Base-by-base conservation (phyloP, 108 stramenopile species). In the Cyclotella baltica region DNA sequence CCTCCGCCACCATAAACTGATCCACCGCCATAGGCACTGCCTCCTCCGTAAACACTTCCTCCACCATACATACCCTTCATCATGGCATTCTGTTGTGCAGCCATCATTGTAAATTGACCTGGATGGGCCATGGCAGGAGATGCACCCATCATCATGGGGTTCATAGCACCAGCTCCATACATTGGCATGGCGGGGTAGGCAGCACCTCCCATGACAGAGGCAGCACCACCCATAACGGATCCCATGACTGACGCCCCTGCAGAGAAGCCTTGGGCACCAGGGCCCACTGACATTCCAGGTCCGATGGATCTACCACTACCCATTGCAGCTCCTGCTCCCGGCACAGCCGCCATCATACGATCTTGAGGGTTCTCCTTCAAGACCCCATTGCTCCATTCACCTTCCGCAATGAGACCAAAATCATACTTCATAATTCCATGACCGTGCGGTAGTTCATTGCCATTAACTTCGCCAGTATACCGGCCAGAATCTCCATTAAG, bases 341-440 rank as follows among this genome's bases (percentile, higher is more conserved):
- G 18, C 40, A 43, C 13, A 35, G 53, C 30, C 11, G 58, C 58
- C 23, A 72, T 58, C 43, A 72, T 31, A 22, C 58, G 27, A 46
- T 47, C 58, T 3, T 47, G 38, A 15, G 57, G 71, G 16, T 61
- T 61, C 58, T 58, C 58, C 18, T 72, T 72, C 58, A 72, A 35
- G 0, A 72, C 71, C 3, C 71, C 71, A 29, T 61, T 72, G 30
- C 22, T 61, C 71, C 71, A 72, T 47, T 72, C 71, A 3, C 71
- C 71, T 61, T 72, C 71, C 5, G 58, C 71, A 46, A 72, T 61
- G 8, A 72, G 71, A n/a, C 71, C 71, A 46, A 58, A 72, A 35
- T 72, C 58, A 28, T 59, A 72, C 43, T 61, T 58, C 71, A 72
- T 72, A 4, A 58, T 20, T 19, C 71, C 71, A 46, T 43, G n/a